Conservation (phyloP, 2,329 filamentous ascomycete genomes). For the Tolypocladium nubicola region DNA sequence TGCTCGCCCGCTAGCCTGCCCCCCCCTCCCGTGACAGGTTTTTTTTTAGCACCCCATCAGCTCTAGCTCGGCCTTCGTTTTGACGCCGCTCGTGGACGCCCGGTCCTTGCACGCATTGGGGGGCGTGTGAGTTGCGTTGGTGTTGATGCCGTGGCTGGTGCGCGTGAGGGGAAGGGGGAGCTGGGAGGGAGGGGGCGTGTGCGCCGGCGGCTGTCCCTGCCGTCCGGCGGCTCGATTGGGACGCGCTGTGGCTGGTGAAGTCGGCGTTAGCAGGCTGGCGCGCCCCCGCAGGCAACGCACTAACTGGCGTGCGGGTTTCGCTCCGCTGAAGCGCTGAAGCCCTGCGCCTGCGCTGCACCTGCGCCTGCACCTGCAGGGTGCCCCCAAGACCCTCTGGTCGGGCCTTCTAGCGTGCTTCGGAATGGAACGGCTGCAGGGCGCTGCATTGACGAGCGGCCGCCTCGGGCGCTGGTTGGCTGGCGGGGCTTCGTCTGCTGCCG, state of each 20-base stretch:
- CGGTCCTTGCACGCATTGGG: background rate
- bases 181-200: background rate
- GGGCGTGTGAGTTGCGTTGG: background rate
- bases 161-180: background rate
- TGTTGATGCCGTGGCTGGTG: background rate
- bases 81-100: background rate
- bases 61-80: background rate
- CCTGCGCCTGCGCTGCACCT: no score
- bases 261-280: background rate
- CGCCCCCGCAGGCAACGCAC: background rate
- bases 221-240: background rate
- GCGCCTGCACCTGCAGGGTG: no score
- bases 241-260: background rate
- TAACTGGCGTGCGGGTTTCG: background rate
- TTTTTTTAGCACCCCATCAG: background rate
- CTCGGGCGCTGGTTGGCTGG: background rate
- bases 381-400: no score
- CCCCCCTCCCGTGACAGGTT: background rate
- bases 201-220: background rate
- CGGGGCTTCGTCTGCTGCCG: background rate
- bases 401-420: constrained; percentile 7
- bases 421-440: no score
- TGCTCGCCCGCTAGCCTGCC: background rate
- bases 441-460: background rate
- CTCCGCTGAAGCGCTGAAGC: background rate